Conservation (phyloP, 164 flowering plant genomes). For the Dillenia turbinata region DNA sequence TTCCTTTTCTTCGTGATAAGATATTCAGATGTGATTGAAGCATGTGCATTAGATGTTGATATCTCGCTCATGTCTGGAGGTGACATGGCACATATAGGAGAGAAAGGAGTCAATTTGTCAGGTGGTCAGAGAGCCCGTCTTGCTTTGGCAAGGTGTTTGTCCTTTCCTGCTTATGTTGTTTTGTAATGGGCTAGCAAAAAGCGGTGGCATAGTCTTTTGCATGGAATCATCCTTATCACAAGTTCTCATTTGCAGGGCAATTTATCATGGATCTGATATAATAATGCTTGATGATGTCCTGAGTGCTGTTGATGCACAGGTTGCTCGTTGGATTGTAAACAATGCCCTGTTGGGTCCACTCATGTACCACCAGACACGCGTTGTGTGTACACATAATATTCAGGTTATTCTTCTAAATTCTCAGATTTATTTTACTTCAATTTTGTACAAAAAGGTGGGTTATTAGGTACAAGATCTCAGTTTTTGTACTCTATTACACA, state of each 20-base stretch:
- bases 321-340: slow-evolving; percentile 60
- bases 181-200: no score
- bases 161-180: neutral
- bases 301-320: slow-evolving; percentile 98
- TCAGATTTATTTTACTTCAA: neutral
- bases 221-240: neutral
- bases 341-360: slow-evolving; percentile 73
- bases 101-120: slow-evolving; percentile 84
- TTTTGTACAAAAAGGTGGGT: neutral
- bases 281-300: slow-evolving; percentile 88
- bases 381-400: slow-evolving; percentile 81
- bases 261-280: slow-evolving; percentile 63
- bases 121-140: slow-evolving; percentile 97
- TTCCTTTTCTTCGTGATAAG: slow-evolving; percentile 28
- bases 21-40: slow-evolving; percentile 56
- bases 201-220: no score
- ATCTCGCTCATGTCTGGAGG: slow-evolving; percentile 77
- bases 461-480: no score
- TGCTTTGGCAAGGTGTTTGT: slow-evolving; percentile 76
- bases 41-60: slow-evolving; percentile 82
- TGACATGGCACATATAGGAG: slow-evolving; percentile 78
- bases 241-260: slow-evolving; percentile 51
- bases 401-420: slow-evolving; percentile 46
- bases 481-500: no score
- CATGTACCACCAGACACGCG: slow-evolving; percentile 51